Conservation (phyloP, 768 basidiomycete species). For the Russula virescens region DNA sequence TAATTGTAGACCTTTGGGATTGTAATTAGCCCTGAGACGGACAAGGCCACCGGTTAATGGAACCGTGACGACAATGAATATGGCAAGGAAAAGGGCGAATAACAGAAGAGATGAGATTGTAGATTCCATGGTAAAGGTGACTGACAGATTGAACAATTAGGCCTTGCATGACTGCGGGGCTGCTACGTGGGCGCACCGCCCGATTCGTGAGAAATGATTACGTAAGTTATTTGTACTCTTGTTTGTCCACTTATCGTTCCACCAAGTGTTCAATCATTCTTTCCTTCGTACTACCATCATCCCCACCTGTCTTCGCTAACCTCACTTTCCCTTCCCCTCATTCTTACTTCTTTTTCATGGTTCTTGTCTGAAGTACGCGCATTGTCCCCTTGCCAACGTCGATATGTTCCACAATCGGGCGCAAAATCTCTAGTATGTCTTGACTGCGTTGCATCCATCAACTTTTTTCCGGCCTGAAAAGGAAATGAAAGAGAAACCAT, state of each 20-base stretch:
- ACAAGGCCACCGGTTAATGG: constrained; percentile 54
- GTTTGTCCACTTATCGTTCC: background rate
- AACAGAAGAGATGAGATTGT: constrained; percentile 37
- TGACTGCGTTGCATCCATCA: too few relatives aligned
- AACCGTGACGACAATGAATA: constrained; percentile 53
- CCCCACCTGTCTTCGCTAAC: background rate
- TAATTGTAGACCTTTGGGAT: constrained; percentile 76
- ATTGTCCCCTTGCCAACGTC: too few relatives aligned
- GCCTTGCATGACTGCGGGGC: too few relatives aligned
- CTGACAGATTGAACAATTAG: too few relatives aligned
- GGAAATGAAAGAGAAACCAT: too few relatives aligned
- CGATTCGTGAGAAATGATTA: constrained; percentile 10
- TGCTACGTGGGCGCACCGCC: background rate
- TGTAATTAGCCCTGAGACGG: constrained; percentile 78
- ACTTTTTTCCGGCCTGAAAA: too few relatives aligned
- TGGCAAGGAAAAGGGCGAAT: constrained; percentile 49
- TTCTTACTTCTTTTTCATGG: background rate
- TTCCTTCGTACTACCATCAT: constrained; percentile 11
- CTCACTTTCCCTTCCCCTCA: background rate
- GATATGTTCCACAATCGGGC: too few relatives aligned
- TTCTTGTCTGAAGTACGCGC: background rate
- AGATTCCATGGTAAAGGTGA: constrained; percentile 14
- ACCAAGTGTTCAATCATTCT: background rate
- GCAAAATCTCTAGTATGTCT: too few relatives aligned
- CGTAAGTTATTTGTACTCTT: background rate